Evolutionary conservation across 495 filamentous ascomycete genomes (phyloP).

Genomic region (Aspergillus cavernicola): DNA sequence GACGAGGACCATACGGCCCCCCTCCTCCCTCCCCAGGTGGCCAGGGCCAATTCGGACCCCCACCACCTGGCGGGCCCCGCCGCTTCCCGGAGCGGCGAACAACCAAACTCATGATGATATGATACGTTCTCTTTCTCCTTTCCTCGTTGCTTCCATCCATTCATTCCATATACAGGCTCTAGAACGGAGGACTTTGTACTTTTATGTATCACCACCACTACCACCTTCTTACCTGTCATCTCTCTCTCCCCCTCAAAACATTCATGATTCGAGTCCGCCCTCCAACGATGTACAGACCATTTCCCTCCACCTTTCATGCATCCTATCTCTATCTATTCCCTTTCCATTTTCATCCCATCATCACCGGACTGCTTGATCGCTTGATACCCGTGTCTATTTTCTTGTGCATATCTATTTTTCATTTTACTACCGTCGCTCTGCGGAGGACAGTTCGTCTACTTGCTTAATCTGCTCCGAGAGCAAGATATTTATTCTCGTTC

Average conservation of each 20-base stretch:
- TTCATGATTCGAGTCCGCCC: not conserved
- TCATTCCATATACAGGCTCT: not conserved
- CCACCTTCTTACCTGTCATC: not conserved
- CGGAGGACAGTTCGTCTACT: too few relatives aligned
- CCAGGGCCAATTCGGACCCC: not conserved
- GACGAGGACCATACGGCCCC: slow-evolving; percentile 19
- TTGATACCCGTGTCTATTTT: not conserved
- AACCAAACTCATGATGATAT: slow-evolving; percentile 87
- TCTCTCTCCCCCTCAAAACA: not conserved
- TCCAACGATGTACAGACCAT: not conserved
- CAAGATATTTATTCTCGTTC: too few relatives aligned
- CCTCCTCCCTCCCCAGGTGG: slow-evolving; percentile 17
- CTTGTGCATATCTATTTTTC: not conserved
- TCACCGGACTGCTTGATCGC: not conserved
- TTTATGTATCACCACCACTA: not conserved
- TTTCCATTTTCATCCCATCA: not conserved
- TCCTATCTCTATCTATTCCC: not conserved
- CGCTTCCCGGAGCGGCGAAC: slow-evolving; percentile 71
- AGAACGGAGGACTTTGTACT: not conserved
- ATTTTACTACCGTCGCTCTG: too few relatives aligned
- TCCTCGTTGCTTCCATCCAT: not conserved
- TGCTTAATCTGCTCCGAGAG: too few relatives aligned
- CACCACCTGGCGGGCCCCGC: slow-evolving; percentile 28
- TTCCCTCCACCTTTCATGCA: not conserved
- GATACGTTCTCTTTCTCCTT: slow-evolving; percentile 19